Percentiles rank a stretch among this genome's conserved stretches.
phyloP scores from a whole-genome alignment of 2,329 filamentous ascomycete genomes.

The Podosphaera leucotricha region DNA sequence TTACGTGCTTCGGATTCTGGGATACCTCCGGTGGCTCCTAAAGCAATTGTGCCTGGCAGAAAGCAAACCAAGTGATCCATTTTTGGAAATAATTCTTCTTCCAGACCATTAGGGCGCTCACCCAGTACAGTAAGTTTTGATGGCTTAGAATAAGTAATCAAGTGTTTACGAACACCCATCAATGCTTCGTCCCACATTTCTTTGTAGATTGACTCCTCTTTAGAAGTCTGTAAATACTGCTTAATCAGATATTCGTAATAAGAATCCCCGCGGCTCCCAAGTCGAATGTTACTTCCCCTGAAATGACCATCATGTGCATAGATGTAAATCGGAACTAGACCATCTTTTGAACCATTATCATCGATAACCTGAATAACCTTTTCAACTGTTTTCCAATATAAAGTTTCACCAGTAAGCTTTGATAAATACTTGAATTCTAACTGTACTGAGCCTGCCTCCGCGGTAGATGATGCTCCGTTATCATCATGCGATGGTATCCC shows the following conservation, averaged over 20 bases:
- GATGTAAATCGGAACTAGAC: slow-evolving; percentile 79
- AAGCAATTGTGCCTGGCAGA: slow-evolving; percentile 83
- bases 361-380: slow-evolving; percentile 83
- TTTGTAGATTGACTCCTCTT: slow-evolving; percentile 62
- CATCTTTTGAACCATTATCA: slow-evolving; percentile 53
- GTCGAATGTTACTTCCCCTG: slow-evolving; percentile 60
- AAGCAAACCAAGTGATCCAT: slow-evolving; percentile 99
- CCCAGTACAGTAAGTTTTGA: slow-evolving; percentile 72
- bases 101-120: slow-evolving; percentile 56
- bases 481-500: slow-evolving; percentile 68
- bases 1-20: slow-evolving; percentile 54
- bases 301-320: slow-evolving; percentile 60
- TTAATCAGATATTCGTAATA: slow-evolving; percentile 99
- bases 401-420: slow-evolving; percentile 74
- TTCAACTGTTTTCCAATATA: slow-evolving; percentile 83
- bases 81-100: slow-evolving; percentile 47
- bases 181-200: slow-evolving; percentile 87
- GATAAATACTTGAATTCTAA: slow-evolving; percentile 94
- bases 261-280: slow-evolving; percentile 85
- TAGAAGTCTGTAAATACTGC: slow-evolving; percentile 84
- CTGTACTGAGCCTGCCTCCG: slow-evolving; percentile 78
- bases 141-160: slow-evolving; percentile 68
- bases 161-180: slow-evolving; percentile 66
- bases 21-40: slow-evolving; percentile 61
- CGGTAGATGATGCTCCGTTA: slow-evolving; percentile 73